Conservation (phyloP, 176 grass and related monocot species). For the Poa annua region DNA sequence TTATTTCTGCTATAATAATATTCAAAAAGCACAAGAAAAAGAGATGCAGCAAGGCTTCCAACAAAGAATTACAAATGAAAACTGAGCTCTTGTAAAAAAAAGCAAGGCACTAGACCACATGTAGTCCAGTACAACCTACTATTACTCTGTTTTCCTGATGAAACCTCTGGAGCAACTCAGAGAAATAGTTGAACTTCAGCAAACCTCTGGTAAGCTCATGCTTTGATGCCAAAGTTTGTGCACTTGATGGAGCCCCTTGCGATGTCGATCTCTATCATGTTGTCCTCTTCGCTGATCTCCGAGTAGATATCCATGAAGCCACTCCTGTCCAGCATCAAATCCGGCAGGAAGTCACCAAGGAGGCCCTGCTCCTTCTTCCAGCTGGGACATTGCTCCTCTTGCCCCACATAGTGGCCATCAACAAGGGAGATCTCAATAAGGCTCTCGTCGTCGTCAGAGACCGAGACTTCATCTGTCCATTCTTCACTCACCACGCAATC, state of each 20-base stretch:
- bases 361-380: slow-evolving; percentile 54
- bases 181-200: slow-evolving; percentile 33
- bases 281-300: slow-evolving; percentile 80
- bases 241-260: slow-evolving; percentile 80
- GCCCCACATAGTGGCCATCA: slow-evolving; percentile 52
- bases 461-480: slow-evolving; percentile 30
- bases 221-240: slow-evolving; percentile 59
- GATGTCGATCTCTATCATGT: slow-evolving; percentile 94
- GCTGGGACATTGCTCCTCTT: slow-evolving; percentile 19
- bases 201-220: slow-evolving; percentile 59
- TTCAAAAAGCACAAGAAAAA: slow-evolving; percentile 15
- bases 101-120: slow-evolving; percentile 26
- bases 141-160: neutral
- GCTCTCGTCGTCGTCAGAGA: slow-evolving; percentile 53
- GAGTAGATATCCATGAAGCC: slow-evolving; percentile 71
- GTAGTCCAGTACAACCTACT: slow-evolving; percentile 17
- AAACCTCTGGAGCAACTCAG: slow-evolving; percentile 19
- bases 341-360: slow-evolving; percentile 50
- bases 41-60: slow-evolving; percentile 25
- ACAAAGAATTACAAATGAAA: slow-evolving; percentile 31
- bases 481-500: slow-evolving; percentile 30
- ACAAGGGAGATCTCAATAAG: slow-evolving; percentile 83
- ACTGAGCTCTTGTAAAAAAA: neutral
- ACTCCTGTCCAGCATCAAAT: slow-evolving; percentile 61
- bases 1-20: slow-evolving; percentile 36